A percentile compares a stretch with the other conserved stretches of the same genome.
Evolutionary conservation across 192 early-diverging fungal genomes (phyloP).

Genomic region (Cetraspora pellucida): DNA sequence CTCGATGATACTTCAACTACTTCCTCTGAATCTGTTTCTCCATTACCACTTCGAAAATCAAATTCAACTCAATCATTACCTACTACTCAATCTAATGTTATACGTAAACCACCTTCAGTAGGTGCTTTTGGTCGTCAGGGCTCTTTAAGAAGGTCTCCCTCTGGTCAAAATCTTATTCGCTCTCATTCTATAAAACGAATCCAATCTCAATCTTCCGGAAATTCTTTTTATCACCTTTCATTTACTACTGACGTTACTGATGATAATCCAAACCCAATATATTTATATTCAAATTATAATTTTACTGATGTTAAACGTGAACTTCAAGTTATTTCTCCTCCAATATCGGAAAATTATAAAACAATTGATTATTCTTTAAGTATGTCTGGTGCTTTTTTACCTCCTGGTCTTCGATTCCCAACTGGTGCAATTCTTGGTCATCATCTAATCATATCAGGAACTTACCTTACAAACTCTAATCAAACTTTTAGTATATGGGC

Average conservation of each 20-base stretch:
- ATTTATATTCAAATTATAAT: constrained; percentile 84
- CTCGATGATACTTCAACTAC: constrained; percentile 36
- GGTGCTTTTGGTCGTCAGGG: constrained; percentile 37
- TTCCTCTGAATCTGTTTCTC: constrained; percentile 24
- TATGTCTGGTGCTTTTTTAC: constrained; percentile 64
- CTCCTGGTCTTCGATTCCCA: constrained; percentile 79
- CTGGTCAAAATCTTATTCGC: constrained; percentile 5
- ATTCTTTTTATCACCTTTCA: constrained; percentile 42
- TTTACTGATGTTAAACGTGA: constrained; percentile 78
- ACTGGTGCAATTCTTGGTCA: constrained; percentile 71
- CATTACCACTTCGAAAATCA: constrained; percentile 40
- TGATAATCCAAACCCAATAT: constrained; percentile 61
- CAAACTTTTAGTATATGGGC: constrained; percentile 77
- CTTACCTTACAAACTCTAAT: constrained; percentile 66
- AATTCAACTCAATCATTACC: constrained; percentile 39
- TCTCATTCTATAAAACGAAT: constrained; percentile 31
- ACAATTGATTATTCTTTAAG: constrained; percentile 70
- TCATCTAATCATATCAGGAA: constrained; percentile 70
- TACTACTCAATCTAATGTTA: constrained; percentile 5
- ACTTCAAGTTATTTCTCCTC: constrained; percentile 67
- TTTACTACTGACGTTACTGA: constrained; percentile 40
- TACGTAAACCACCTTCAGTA: constrained; percentile 37
- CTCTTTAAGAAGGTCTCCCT: constrained; percentile 31
- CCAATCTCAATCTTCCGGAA: constrained; percentile 32
- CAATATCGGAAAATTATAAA: constrained; percentile 55